A percentile compares a stretch with the other conserved stretches of the same genome.
Conservation (phyloP, 2,329 filamentous ascomycete genomes). For the Penicillium sp. region DNA sequence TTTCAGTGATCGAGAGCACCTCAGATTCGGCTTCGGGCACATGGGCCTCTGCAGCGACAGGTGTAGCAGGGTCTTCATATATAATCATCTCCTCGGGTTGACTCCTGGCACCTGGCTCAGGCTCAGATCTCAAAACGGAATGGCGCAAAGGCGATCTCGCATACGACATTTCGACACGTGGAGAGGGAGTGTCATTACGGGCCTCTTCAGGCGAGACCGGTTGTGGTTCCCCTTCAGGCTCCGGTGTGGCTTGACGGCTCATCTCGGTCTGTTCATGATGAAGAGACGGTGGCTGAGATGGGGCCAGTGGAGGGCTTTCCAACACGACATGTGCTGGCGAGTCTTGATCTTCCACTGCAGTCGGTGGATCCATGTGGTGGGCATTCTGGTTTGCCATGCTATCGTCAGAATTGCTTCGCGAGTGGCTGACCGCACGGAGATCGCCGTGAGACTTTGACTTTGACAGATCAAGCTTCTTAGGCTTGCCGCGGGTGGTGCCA, state of each 20-base stretch:
- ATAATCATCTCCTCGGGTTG: constrained; percentile 24
- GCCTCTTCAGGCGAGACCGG: constrained; percentile 8
- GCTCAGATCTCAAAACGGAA: constrained; percentile 1
- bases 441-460: constrained; percentile 28
- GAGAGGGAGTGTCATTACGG: constrained; percentile 1
- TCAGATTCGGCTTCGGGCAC: constrained; percentile 4
- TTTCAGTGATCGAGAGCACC: constrained; percentile 9
- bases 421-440: constrained; percentile 28
- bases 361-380: constrained; percentile 27
- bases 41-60: constrained; percentile 9
- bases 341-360: constrained; percentile 55
- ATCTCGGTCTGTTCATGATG: neutral
- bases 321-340: constrained; percentile 24
- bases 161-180: constrained; percentile 2
- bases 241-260: constrained; percentile 6
- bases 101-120: constrained; percentile 10
- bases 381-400: constrained; percentile 12
- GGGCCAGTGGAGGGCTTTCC: constrained; percentile 21
- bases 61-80: constrained; percentile 26
- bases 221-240: constrained; percentile 14
- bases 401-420: constrained; percentile 25
- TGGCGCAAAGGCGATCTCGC: constrained; percentile 6
- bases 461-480: constrained; percentile 33
- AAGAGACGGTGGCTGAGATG: constrained; percentile 10
- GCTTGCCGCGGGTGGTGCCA: constrained; percentile 33